These are phyloP conservation scores for Gleditsia sinensis DNA, from an alignment of 306 rosid genomes.

Conservation along the genomic window DNA sequence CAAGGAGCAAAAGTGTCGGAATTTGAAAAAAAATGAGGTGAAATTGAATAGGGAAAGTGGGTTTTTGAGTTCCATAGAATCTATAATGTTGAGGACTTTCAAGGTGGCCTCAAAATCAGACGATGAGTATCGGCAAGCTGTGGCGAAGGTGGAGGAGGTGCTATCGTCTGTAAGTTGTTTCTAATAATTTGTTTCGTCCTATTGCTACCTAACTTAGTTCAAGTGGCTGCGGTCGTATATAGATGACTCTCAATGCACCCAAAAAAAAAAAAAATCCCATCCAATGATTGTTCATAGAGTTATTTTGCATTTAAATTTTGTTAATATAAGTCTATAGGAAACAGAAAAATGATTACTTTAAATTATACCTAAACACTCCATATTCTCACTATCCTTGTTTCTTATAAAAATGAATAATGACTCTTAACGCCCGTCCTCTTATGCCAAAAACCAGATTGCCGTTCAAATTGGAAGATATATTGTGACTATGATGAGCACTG, in stretches of 20 bases:
- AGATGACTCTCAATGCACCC: too few relatives aligned
- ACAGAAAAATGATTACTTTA: too few relatives aligned
- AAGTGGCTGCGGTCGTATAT: too few relatives aligned
- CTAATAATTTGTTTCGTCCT: too few relatives aligned
- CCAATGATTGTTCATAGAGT: background rate
- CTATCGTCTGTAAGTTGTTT: slow-evolving; percentile 65
- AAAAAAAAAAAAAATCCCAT: too few relatives aligned
- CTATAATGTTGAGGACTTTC: slow-evolving; percentile 54
- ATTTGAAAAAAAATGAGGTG: slow-evolving; percentile 45
- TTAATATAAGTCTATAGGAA: too few relatives aligned
- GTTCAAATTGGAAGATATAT: slow-evolving; percentile 92
- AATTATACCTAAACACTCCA: too few relatives aligned
- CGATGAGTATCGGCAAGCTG: slow-evolving; percentile 61
- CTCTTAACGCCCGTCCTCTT: slow-evolving; percentile 23
- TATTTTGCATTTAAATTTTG: background rate
- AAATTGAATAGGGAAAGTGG: slow-evolving; percentile 49
- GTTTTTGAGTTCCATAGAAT: slow-evolving; percentile 69
- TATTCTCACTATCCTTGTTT: too few relatives aligned
- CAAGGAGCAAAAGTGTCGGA: slow-evolving; percentile 46
- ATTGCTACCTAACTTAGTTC: too few relatives aligned
- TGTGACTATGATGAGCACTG: slow-evolving; percentile 99
- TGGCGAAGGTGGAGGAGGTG: slow-evolving; percentile 71
- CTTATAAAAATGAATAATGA: too few relatives aligned
- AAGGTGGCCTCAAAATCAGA: slow-evolving; percentile 48
- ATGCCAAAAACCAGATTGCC: slow-evolving; percentile 59